phyloP scores from a whole-genome alignment of 495 filamentous ascomycete genomes.

The Tuber magnatum region DNA sequence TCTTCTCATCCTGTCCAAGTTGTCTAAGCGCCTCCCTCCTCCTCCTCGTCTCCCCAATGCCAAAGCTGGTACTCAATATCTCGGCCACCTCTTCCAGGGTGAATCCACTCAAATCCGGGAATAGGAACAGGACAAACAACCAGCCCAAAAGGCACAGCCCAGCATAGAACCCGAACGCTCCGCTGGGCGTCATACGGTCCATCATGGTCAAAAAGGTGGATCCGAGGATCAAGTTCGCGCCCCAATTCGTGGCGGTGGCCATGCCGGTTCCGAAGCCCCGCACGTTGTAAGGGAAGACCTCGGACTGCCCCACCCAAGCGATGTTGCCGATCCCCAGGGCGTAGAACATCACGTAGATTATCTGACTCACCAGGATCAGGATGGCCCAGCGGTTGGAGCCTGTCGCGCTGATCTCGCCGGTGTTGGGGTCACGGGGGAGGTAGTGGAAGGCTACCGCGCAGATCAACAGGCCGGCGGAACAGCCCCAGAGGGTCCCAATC shows the following conservation, averaged over 20 bases:
- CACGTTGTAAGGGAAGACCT: conserved; percentile 78
- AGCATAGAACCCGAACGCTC: conserved; percentile 73
- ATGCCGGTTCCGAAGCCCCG: conserved; percentile 71
- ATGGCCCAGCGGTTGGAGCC: conserved; percentile 29
- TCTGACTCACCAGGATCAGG: conserved; percentile 37
- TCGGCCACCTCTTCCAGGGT: conserved; percentile 72
- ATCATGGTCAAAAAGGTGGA: conserved; percentile 83
- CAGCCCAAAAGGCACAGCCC: conserved; percentile 61
- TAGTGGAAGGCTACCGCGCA: conserved; percentile 48
- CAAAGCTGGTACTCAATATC: conserved; percentile 49
- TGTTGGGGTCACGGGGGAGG: conserved; percentile 46
- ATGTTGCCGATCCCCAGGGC: conserved; percentile 81
- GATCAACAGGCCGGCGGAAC: conserved; percentile 40
- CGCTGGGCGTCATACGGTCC: conserved; percentile 62
- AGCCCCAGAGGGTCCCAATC: conserved; percentile 45
- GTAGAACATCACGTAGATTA: conserved; percentile 75
- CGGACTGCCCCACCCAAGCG: conserved; percentile 79
- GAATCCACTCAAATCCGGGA: conserved; percentile 76
- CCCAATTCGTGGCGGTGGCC: conserved; percentile 83
- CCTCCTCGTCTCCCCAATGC: conserved; percentile 16
- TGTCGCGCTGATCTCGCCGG: conserved; percentile 22
- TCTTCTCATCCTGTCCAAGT: conserved; percentile 21
- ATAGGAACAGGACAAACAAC: conserved; percentile 60
- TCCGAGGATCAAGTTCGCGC: conserved; percentile 76
- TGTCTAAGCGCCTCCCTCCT: conserved; percentile 21